A percentile compares a stretch with the other conserved stretches of the same genome.
Conservation (phyloP, 768 basidiomycete genomes). For the Cystobasidium tubakii region DNA sequence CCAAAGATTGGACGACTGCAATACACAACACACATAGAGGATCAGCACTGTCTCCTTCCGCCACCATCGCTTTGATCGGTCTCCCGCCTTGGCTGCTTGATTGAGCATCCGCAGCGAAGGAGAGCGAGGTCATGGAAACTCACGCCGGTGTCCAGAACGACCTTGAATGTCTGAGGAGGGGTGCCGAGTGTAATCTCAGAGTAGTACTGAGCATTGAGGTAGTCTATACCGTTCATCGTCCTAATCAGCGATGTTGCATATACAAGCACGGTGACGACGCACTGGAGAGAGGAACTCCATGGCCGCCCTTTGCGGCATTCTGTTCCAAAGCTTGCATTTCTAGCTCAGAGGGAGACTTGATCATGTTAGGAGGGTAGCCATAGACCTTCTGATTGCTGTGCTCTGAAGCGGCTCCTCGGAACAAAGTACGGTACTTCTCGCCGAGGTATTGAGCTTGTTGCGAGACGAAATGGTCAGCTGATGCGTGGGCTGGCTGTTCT, state of each 20-base stretch:
- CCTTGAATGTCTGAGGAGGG: slow-evolving; percentile 64
- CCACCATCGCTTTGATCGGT: background rate
- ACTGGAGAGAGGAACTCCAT: slow-evolving; percentile 84
- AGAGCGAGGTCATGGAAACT: slow-evolving; percentile 53
- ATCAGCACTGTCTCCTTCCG: slow-evolving; percentile 10
- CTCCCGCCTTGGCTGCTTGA: background rate
- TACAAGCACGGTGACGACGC: slow-evolving; percentile 48
- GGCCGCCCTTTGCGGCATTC: slow-evolving; percentile 61
- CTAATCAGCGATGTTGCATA: background rate
- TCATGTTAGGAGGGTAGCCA: slow-evolving; percentile 54
- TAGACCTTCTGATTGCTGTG: slow-evolving; percentile 55
- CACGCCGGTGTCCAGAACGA: slow-evolving; percentile 76
- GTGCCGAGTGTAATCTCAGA: slow-evolving; percentile 60
- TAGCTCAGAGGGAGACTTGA: slow-evolving; percentile 58
- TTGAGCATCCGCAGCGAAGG: background rate
- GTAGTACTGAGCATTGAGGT: slow-evolving; percentile 93
- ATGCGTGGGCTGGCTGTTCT: slow-evolving; percentile 56
- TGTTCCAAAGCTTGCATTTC: slow-evolving; percentile 45
- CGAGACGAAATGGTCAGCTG: slow-evolving; percentile 63
- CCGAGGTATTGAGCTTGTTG: slow-evolving; percentile 78
- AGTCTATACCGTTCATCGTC: slow-evolving; percentile 65
- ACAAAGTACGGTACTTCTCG: slow-evolving; percentile 57
- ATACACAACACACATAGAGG: slow-evolving; percentile 47
- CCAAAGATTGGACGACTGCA: slow-evolving; percentile 41
- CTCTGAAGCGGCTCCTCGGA: slow-evolving; percentile 50